These are phyloP conservation scores for Coemansia sp. DNA, from an alignment of 192 early-diverging fungal genomes.

Conservation along the genomic window DNA sequence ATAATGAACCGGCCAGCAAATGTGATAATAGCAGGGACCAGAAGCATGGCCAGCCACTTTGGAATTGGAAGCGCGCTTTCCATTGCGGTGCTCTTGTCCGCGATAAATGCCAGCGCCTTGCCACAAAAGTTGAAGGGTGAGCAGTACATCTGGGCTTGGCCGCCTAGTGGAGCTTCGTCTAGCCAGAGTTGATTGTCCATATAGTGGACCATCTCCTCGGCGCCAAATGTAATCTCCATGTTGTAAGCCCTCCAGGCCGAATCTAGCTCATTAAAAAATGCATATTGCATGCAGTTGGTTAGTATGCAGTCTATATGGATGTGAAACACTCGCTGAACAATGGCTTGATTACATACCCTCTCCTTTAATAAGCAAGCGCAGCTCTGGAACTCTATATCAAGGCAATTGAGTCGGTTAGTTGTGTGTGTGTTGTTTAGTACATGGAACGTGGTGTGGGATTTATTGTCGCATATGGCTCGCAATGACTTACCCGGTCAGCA, in stretches of 20 bases:
- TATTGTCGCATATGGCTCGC: not conserved
- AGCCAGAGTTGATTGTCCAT: constrained; percentile 35
- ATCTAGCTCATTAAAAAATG: not conserved
- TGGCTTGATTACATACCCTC: not conserved
- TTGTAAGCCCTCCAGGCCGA: constrained; percentile 33
- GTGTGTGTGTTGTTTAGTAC: not conserved
- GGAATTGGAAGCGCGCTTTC: constrained; percentile 43
- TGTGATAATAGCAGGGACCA: constrained; percentile 44
- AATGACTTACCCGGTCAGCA: constrained; percentile 38
- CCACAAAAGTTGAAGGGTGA: constrained; percentile 55
- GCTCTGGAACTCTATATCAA: constrained; percentile 41
- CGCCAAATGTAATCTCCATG: constrained; percentile 10
- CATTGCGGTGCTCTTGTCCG: constrained; percentile 33
- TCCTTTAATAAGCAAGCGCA: constrained; percentile 30
- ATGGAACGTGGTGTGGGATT: not conserved
- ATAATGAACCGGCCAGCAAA: constrained; percentile 44
- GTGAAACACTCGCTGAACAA: not conserved
- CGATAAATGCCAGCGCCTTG: constrained; percentile 27
- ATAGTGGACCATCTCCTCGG: constrained; percentile 25
- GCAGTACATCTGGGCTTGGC: constrained; percentile 23
- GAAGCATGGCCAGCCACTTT: constrained; percentile 49
- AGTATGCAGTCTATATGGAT: not conserved
- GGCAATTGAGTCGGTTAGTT: not conserved
- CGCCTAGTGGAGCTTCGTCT: constrained; percentile 6
- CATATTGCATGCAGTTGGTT: not conserved